These are phyloP conservation scores for Verticillium isaacii DNA, from an alignment of 2,329 filamentous ascomycete genomes.

Conservation along the genomic window DNA sequence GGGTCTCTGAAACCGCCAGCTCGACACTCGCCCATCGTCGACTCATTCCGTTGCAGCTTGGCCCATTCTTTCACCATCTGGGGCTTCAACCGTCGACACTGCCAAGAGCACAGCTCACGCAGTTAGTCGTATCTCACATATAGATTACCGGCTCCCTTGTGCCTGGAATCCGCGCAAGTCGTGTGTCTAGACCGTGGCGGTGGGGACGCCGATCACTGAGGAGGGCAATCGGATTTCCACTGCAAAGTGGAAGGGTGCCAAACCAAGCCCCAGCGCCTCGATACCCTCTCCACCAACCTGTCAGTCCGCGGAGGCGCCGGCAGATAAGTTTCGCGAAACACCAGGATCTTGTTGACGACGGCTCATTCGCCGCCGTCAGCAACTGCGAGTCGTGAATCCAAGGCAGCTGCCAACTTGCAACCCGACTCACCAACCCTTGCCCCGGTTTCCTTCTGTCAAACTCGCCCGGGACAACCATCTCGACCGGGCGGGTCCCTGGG, in stretches of 20 bases:
- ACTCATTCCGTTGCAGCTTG: not conserved
- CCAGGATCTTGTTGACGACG: not conserved
- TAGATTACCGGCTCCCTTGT: not conserved
- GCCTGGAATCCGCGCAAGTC: not conserved
- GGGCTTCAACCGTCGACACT: not conserved
- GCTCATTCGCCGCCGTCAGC: not conserved
- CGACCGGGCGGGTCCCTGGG: conserved; percentile 1
- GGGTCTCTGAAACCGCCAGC: not conserved
- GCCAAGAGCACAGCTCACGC: not conserved
- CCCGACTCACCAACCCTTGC: not conserved
- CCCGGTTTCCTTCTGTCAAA: not conserved
- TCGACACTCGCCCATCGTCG: not conserved
- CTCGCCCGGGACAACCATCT: not conserved
- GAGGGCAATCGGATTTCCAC: not conserved
- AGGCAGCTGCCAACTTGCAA: not conserved
- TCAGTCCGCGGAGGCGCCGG: not conserved
- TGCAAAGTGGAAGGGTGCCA: not conserved
- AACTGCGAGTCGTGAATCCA: not conserved
- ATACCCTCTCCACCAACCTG: not conserved
- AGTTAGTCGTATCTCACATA: not conserved
- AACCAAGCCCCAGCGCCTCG: not conserved
- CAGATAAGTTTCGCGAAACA: not conserved
- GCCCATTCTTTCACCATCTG: not conserved
- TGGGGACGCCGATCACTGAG: not conserved
- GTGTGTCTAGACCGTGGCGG: not conserved